phyloP scores from a whole-genome alignment of 2,329 filamentous ascomycete genomes.

The Trichoderma harzianum region DNA sequence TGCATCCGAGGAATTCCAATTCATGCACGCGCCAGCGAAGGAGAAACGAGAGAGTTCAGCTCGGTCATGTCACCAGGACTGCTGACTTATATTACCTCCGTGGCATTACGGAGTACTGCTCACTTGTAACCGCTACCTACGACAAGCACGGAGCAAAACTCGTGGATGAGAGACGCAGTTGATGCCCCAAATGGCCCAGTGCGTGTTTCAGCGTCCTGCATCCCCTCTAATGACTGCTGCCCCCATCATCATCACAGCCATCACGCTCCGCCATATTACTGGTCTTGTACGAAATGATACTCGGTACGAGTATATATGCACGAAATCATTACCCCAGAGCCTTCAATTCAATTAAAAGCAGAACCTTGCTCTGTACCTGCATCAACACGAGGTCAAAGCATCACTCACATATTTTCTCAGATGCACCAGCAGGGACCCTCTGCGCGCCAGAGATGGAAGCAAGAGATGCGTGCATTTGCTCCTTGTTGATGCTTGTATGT shows the following conservation, averaged over 20 bases:
- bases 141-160: background rate
- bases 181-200: constrained; percentile 1
- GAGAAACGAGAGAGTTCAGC: background rate
- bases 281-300: background rate
- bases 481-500: background rate
- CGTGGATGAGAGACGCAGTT: background rate
- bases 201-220: constrained; percentile 9
- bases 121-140: background rate
- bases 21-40: background rate
- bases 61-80: background rate
- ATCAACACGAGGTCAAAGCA: background rate
- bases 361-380: background rate
- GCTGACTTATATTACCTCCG: background rate
- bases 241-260: background rate
- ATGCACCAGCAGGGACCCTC: background rate
- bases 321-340: background rate
- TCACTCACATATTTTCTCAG: background rate
- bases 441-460: background rate
- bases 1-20: background rate
- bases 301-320: background rate
- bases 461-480: background rate
- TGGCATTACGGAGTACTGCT: background rate
- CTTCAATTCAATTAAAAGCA: background rate
- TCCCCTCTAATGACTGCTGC: constrained; percentile 4
- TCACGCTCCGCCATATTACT: background rate